phyloP scores from a whole-genome alignment of 2,329 filamentous ascomycete species.

The Diaporthe nobilis region DNA sequence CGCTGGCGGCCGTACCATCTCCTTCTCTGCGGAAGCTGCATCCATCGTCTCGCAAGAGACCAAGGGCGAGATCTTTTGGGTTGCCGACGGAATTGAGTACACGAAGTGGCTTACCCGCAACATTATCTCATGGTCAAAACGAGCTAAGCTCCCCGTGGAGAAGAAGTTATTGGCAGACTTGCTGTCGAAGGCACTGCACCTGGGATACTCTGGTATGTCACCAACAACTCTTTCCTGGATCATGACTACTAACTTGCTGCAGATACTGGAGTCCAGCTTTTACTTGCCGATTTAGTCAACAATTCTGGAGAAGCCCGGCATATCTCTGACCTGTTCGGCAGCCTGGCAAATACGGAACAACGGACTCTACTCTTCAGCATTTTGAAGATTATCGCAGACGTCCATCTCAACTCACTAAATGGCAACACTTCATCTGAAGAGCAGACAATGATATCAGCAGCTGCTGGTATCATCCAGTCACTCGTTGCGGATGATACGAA shows the following conservation, averaged over 20 bases:
- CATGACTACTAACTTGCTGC: neutral
- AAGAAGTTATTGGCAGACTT: constrained; percentile 61
- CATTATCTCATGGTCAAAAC: constrained; percentile 63
- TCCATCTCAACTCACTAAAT: constrained; percentile 56
- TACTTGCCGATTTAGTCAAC: constrained; percentile 53
- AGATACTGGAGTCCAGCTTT: constrained; percentile 59
- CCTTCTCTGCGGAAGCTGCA: constrained; percentile 69
- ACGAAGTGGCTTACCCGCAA: constrained; percentile 79
- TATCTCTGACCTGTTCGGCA: constrained; percentile 52
- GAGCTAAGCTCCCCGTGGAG: constrained; percentile 49
- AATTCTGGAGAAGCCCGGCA: constrained; percentile 47
- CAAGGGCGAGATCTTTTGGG: constrained; percentile 64
- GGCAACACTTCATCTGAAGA: constrained; percentile 48
- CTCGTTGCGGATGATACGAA: constrained; percentile 63
- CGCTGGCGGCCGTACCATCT: constrained; percentile 64
- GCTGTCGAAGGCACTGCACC: constrained; percentile 72
- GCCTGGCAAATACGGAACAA: constrained; percentile 59
- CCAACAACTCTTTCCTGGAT: neutral
- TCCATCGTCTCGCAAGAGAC: constrained; percentile 58
- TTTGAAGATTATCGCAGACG: constrained; percentile 61
- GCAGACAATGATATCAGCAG: constrained; percentile 65
- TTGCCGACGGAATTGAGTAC: constrained; percentile 75
- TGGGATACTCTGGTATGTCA: constrained; percentile 79
- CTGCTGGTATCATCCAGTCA: constrained; percentile 68
- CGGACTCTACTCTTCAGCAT: constrained; percentile 57